phyloP scores from a whole-genome alignment of 1,139 yeast species.

The Suhomyces taliae region DNA sequence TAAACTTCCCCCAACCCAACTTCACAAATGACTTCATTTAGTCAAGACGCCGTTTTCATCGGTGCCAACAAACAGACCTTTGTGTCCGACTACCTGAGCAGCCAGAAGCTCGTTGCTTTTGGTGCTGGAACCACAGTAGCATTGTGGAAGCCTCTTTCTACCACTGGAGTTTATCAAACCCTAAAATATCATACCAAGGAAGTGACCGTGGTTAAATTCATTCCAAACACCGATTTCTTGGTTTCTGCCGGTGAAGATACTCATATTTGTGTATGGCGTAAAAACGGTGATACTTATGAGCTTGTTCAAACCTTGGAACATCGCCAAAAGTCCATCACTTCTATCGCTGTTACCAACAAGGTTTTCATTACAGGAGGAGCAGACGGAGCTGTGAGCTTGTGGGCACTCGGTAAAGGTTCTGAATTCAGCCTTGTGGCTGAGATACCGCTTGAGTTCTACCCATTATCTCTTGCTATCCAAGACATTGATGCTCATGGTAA shows the following conservation, averaged over 20 bases:
- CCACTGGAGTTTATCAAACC: conserved; percentile 53
- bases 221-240: conserved; percentile 47
- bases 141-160: conserved; percentile 61
- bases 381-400: conserved; percentile 56
- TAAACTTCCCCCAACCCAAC: not conserved
- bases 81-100: conserved; percentile 56
- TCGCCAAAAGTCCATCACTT: conserved; percentile 51
- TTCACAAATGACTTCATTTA: conserved; percentile 1
- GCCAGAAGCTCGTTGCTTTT: conserved; percentile 55
- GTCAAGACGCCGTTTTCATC: conserved; percentile 60
- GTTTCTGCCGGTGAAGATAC: conserved; percentile 70
- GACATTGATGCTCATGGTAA: conserved; percentile 34
- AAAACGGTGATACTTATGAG: conserved; percentile 15
- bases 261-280: conserved; percentile 58
- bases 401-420: conserved; percentile 32
- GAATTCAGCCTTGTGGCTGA: conserved; percentile 32
- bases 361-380: conserved; percentile 65
- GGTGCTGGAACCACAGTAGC: conserved; percentile 79
- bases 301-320: conserved; percentile 37
- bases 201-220: conserved; percentile 59
- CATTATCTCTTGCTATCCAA: conserved; percentile 60
- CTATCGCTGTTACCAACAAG: conserved; percentile 39
- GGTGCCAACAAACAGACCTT: conserved; percentile 81
- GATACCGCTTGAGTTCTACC: conserved; percentile 56
- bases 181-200: conserved; percentile 59